Evolutionary conservation across 2,329 filamentous ascomycete genomes (phyloP).

Genomic region (Ambrosiella beaveri): DNA sequence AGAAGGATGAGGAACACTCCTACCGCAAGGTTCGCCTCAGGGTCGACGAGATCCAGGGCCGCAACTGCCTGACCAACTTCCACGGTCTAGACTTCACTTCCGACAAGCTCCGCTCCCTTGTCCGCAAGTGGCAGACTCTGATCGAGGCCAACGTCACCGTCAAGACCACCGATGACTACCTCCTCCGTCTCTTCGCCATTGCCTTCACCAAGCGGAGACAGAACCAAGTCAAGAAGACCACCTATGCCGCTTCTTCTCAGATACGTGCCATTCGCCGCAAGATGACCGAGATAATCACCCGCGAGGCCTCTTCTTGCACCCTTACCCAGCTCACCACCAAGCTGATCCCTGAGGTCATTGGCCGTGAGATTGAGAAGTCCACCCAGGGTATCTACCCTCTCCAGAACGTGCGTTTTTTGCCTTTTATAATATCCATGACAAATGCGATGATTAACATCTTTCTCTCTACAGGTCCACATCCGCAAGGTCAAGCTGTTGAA

Average conservation of each 20-base stretch:
- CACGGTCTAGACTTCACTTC: conserved; percentile 99
- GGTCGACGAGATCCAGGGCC: conserved; percentile 97
- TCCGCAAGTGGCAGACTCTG: conserved; percentile 98
- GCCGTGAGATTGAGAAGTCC: conserved; percentile 98
- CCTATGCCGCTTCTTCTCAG: conserved; percentile 91
- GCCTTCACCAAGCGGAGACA: conserved; percentile 98
- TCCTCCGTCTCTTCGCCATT: conserved; percentile 96
- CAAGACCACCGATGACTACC: conserved; percentile 99
- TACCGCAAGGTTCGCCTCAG: conserved; percentile 99
- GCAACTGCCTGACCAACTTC: conserved; percentile 99
- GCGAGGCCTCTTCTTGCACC: conserved; percentile 87
- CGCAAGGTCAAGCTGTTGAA: conserved; percentile 99
- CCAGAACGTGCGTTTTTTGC: conserved; percentile 63
- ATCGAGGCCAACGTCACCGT: conserved; percentile 99
- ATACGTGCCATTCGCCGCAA: conserved; percentile 97
- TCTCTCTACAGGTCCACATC: conserved; percentile 69
- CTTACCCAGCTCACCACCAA: conserved; percentile 94
- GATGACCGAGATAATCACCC: conserved; percentile 98
- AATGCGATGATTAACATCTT: conserved; percentile 16
- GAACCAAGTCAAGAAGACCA: conserved; percentile 99
- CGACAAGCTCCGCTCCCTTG: conserved; percentile 97
- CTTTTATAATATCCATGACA: neutral
- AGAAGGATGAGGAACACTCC: conserved; percentile 99
- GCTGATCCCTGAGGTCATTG: conserved; percentile 98
- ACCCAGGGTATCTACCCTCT: conserved; percentile 99